Evolutionary conservation across 768 basidiomycete genomes (phyloP), one percentile per base, ranked within the genome.

Genomic region (Leccinellum rugosiceps): DNA sequence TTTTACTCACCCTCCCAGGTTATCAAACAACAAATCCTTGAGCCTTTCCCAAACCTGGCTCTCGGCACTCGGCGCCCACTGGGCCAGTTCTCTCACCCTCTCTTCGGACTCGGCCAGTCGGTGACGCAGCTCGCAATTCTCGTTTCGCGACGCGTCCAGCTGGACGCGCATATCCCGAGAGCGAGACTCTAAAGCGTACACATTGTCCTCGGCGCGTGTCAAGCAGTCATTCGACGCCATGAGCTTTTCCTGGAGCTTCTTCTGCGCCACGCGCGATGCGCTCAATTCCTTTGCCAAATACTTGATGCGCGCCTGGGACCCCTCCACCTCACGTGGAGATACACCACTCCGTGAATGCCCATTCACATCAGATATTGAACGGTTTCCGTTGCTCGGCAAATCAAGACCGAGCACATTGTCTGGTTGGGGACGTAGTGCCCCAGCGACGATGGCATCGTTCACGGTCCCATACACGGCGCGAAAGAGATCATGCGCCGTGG

Each of bases 21-120:
- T 67, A 49, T 73, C 67, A 59, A 67, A 68, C 19, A 71, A 56
- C 58, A 71, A 52, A 56, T 68, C 69, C 51, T 65, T 73, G 58
- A 71, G 52, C 55, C 55, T 65, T 46, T 60, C 68, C 69, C 67
- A 71, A 26, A 73, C 58, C 28, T 60, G 63, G 32, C 28, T 62
- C 26, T 71, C 71, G 9, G 45, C 35, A 56, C 31, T 56, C 13
- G 60, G 60, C 13, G 49, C 38, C 25, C 57, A 62, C 19, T 61
- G 63, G 31, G 34, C 32, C 47, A 65, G 17, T 7, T 65, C 69
- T 56, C 50, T 60, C 41, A 51, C 52, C 52, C 53, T 63, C 55
- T 38, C 58, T 54, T 73, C 69, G n/a, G 61, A 64, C 41, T 63
- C 63, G 19, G 38, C 49, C 45, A 70, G 48, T 32, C 57, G 71